Conservation (phyloP, 495 filamentous ascomycete species). For the Lasiosphaeria miniovina region DNA sequence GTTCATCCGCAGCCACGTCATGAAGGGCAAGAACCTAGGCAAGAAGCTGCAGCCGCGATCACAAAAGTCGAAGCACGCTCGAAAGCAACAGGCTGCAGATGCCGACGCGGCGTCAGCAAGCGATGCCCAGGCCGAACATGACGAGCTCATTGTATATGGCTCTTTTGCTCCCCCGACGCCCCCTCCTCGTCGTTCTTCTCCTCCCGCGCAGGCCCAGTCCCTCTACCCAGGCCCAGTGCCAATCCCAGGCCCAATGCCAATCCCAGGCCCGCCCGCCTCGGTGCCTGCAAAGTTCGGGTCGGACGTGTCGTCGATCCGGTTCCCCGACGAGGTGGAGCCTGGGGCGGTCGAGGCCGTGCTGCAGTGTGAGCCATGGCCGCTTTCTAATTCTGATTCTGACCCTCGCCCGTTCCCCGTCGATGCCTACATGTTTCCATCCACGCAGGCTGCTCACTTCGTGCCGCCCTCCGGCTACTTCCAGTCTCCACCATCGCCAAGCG, state of each 20-base stretch:
- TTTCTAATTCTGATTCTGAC: neutral
- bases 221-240: neutral
- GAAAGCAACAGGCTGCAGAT: neutral
- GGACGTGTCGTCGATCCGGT: neutral
- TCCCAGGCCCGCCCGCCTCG: neutral
- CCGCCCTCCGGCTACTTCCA: slow-evolving; percentile 10
- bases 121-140: no score
- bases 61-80: neutral
- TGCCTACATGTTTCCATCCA: neutral
- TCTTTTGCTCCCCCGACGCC: no score
- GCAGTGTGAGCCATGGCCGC: neutral
- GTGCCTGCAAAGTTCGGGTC: slow-evolving; percentile 6
- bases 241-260: neutral
- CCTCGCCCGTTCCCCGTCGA: neutral
- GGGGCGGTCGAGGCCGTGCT: neutral
- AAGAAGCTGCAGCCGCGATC: slow-evolving; percentile 9
- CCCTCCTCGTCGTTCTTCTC: neutral
- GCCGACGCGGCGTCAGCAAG: neutral
- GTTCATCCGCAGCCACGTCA: slow-evolving; percentile 47
- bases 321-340: slow-evolving; percentile 7
- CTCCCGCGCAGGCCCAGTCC: neutral
- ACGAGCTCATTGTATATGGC: no score
- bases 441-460: slow-evolving; percentile 13
- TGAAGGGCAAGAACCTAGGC: slow-evolving; percentile 47
- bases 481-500: slow-evolving; percentile 41